Base-by-base conservation (phyloP, 352 stramenopile genomes). In the Albugo laibachii region DNA sequence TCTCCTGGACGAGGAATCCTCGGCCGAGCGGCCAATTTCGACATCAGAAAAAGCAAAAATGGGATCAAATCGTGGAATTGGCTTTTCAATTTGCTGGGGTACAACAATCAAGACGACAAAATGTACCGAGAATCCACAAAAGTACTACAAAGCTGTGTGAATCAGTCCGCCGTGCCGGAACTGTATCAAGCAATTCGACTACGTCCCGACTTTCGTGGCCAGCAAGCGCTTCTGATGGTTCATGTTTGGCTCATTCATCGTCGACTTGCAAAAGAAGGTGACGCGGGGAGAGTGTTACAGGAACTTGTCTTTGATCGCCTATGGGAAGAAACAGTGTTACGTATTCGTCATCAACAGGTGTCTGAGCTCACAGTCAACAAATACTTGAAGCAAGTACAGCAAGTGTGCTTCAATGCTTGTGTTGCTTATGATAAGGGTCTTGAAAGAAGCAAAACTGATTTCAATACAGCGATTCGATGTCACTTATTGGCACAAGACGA, bases 181-280 rank as follows among this genome's bases (percentile, higher is more conserved):
- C 85, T 82, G 50, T 91, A 80, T 57, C 59, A 59, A 18, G 69
- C 69, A 35, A 49, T 88, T 56, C 62, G 71, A 48, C 41, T 88
- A 31, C 57, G 56, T 21, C 65, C 69, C 27, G 80, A 93, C 48
- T 97, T 97, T 63, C 83, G 86, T 18, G 66, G 76, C 16, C 84
- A 92, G 48, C 93, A 98, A 61, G 81, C 87, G 37, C 55, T 98
- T 47, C 59, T 97, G 14, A 88, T 96, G 49, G 79, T 82, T 41
- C 92, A 98, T 58, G 76, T 98, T 54, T 98, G 93, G 93, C 80
- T 98, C 46, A 59, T 97, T 37, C 93, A 98, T 59, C 89, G 87
- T 47, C 86, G 92, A 24, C 60, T 97, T 40, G 64, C 95, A 37
- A 54, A 69, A 10, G 72, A 89, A 45, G 57, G 72, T 2, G 57